phyloP scores from a whole-genome alignment of 1,284 basidiomycete genomes.

The Ceratobasidium sp. region DNA sequence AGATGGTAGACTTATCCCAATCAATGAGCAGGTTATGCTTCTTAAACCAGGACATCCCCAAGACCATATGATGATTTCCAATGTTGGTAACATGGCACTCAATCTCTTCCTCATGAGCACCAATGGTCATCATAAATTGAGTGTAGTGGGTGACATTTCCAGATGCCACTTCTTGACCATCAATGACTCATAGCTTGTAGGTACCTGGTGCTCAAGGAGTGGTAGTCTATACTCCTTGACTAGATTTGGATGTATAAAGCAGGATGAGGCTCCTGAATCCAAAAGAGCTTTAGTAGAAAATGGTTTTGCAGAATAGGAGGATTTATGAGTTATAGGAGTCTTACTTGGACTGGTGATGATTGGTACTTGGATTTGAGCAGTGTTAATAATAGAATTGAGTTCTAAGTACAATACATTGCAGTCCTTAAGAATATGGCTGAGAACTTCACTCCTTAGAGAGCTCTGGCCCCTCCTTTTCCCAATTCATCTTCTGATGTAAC shows the following conservation, averaged over 20 bases:
- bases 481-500: too few species aligned
- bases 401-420: too few species aligned
- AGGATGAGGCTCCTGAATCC: slow-evolving; percentile 1
- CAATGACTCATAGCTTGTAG: not conserved
- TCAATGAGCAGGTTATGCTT: slow-evolving; percentile 40
- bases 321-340: not conserved
- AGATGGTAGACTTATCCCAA: slow-evolving; percentile 28
- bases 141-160: not conserved
- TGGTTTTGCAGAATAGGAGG: not conserved
- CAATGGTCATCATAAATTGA: not conserved
- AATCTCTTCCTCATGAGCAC: not conserved
- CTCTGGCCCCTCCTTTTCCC: too few species aligned
- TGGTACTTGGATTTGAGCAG: too few species aligned
- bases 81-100: slow-evolving; percentile 2
- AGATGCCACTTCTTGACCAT: not conserved
- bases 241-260: not conserved
- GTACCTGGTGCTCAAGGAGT: not conserved
- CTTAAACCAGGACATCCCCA: slow-evolving; percentile 42
- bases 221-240: not conserved
- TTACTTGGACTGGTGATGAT: not conserved
- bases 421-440: too few species aligned
- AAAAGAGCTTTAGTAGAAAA: not conserved
- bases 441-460: too few species aligned
- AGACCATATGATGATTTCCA: slow-evolving; percentile 28
- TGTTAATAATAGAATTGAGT: too few species aligned